A percentile compares a stretch with the other conserved stretches of the same genome.
Evolutionary conservation across 2,329 filamentous ascomycete genomes (phyloP).

Genomic region (Aurifilum marmelostoma): DNA sequence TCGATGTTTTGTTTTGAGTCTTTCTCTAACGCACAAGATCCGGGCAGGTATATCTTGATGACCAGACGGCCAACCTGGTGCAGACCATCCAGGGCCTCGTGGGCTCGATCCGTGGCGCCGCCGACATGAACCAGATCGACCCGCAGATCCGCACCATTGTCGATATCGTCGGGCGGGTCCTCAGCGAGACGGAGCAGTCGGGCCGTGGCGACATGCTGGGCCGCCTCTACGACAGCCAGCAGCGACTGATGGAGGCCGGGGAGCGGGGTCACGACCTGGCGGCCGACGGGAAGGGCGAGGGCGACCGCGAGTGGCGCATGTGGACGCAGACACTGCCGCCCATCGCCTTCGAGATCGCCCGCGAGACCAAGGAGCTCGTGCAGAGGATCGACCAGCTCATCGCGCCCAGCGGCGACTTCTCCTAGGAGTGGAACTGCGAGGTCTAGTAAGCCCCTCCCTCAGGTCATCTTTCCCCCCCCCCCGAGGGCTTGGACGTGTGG

Average conservation of each 20-base stretch:
- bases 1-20: background rate
- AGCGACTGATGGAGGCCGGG: constrained; percentile 66
- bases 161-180: constrained; percentile 70
- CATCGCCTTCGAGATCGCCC: constrained; percentile 83
- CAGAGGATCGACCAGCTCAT: constrained; percentile 36
- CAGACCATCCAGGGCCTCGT: constrained; percentile 84
- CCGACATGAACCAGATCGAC: constrained; percentile 65
- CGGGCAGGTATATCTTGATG: constrained; percentile 73
- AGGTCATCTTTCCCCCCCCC: too few relatives aligned
- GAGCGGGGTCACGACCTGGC: constrained; percentile 64
- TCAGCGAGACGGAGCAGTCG: constrained; percentile 64
- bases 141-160: constrained; percentile 73
- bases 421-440: constrained; percentile 31
- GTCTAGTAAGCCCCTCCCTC: constrained; percentile 9
- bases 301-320: constrained; percentile 60
- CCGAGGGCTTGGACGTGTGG: background rate
- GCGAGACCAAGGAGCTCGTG: constrained; percentile 77
- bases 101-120: constrained; percentile 68
- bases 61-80: constrained; percentile 78
- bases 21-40: constrained; percentile 6
- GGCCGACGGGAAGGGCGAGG: constrained; percentile 53
- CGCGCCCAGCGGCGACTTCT: constrained; percentile 35
- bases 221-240: constrained; percentile 64
- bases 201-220: constrained; percentile 57
- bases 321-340: constrained; percentile 76